phyloP scores from a whole-genome alignment of 208 protist genomes.

The Wallacemonas sp. region DNA sequence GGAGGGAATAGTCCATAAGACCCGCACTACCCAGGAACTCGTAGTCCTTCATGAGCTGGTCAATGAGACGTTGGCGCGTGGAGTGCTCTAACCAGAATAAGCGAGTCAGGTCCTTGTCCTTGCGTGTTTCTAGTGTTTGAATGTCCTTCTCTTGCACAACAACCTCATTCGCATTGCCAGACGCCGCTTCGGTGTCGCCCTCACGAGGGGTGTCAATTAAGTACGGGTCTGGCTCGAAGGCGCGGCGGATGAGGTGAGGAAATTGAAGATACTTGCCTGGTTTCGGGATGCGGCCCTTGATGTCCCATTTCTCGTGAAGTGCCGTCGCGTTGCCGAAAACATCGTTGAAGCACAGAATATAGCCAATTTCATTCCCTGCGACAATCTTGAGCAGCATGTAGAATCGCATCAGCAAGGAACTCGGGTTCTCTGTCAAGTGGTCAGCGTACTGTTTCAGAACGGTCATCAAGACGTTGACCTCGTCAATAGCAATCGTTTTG shows the following conservation, averaged over 20 bases:
- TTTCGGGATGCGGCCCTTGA: slow-evolving; percentile 87
- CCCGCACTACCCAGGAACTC: slow-evolving; percentile 44
- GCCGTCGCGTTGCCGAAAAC: slow-evolving; percentile 54
- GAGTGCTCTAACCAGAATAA: slow-evolving; percentile 67
- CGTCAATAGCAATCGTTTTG: slow-evolving; percentile 77
- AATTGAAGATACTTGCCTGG: slow-evolving; percentile 72
- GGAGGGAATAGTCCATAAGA: slow-evolving; percentile 88
- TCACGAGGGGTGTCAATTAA: slow-evolving; percentile 39
- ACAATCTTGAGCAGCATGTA: slow-evolving; percentile 69
- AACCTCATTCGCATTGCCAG: slow-evolving; percentile 16
- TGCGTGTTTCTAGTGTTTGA: slow-evolving; percentile 43
- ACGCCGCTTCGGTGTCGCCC: background rate
- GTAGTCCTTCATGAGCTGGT: slow-evolving; percentile 65
- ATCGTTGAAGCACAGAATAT: slow-evolving; percentile 79
- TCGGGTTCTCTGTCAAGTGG: slow-evolving; percentile 45
- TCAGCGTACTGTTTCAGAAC: slow-evolving; percentile 52
- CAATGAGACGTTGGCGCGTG: slow-evolving; percentile 43
- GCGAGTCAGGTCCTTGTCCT: slow-evolving; percentile 86
- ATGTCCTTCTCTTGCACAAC: slow-evolving; percentile 39
- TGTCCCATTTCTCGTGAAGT: slow-evolving; percentile 87
- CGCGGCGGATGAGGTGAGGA: slow-evolving; percentile 49
- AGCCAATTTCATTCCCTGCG: slow-evolving; percentile 47
- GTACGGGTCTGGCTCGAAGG: slow-evolving; percentile 55
- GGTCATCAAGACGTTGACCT: slow-evolving; percentile 63
- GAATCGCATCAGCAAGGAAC: slow-evolving; percentile 80